These are phyloP conservation scores for Ascochyta clinopodiicola DNA, from an alignment of 2,329 filamentous ascomycete genomes.

Conservation along the genomic window DNA sequence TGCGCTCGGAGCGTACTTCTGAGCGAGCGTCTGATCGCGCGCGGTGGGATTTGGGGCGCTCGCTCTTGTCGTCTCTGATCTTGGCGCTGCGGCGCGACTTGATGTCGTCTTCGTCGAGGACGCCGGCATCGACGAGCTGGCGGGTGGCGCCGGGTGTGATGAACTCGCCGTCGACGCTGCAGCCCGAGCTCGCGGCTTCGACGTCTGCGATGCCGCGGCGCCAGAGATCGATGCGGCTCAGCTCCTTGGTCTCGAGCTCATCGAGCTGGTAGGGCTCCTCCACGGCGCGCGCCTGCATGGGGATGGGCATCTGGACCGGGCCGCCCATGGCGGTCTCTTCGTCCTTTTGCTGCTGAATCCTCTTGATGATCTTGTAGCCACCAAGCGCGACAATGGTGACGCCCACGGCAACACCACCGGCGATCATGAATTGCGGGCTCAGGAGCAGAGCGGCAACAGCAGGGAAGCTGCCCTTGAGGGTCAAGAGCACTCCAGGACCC, in stretches of 20 bases:
- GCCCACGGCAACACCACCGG: constrained; percentile 84
- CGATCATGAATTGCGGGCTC: constrained; percentile 93
- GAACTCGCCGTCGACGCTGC: constrained; percentile 70
- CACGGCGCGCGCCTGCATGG: constrained; percentile 19
- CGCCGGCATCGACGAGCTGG: constrained; percentile 54
- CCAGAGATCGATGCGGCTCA: constrained; percentile 68
- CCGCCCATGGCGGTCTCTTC: constrained; percentile 31
- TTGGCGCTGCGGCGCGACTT: constrained; percentile 46
- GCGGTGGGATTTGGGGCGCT: constrained; percentile 37
- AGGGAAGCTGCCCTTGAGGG: constrained; percentile 81
- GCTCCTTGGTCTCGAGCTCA: constrained; percentile 63
- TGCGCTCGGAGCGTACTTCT: constrained; percentile 35
- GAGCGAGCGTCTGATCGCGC: constrained; percentile 16
- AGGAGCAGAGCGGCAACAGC: constrained; percentile 85
- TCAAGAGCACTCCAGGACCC: constrained; percentile 77
- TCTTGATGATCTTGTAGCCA: constrained; percentile 96
- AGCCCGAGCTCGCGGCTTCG: constrained; percentile 61
- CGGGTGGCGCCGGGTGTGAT: constrained; percentile 64
- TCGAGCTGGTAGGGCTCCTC: constrained; percentile 53
- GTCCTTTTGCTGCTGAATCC: constrained; percentile 63
- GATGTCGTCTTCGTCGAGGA: constrained; percentile 56
- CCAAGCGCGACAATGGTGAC: constrained; percentile 96
- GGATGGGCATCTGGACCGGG: constrained; percentile 25
- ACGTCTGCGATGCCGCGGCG: constrained; percentile 67
- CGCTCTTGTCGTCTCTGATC: constrained; percentile 27